phyloP scores from a whole-genome alignment of 2,329 filamentous ascomycete species.

The Ascochyta viciae-villosae region DNA sequence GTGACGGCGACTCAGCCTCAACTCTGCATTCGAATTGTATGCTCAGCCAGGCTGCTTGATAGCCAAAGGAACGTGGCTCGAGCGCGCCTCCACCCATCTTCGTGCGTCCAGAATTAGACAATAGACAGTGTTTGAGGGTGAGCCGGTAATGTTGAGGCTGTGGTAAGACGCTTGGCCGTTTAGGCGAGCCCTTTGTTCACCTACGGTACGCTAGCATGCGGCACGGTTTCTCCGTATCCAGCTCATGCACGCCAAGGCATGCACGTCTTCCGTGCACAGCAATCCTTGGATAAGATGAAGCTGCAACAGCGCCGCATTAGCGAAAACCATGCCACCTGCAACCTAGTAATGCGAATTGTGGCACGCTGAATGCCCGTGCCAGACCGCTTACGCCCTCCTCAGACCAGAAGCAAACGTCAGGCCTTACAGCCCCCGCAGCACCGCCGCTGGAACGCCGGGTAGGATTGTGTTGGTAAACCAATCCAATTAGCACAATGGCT shows the following conservation, averaged over 20 bases:
- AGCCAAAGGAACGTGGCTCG: slow-evolving; percentile 18
- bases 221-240: slow-evolving; percentile 16
- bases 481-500: slow-evolving; percentile 9
- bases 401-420: slow-evolving; percentile 14
- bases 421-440: slow-evolving; percentile 17
- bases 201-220: slow-evolving; percentile 15
- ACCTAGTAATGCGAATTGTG: slow-evolving; percentile 14
- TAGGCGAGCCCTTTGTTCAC: slow-evolving; percentile 18
- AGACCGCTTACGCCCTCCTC: slow-evolving; percentile 12
- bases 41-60: slow-evolving; percentile 19
- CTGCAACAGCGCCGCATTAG: slow-evolving; percentile 6
- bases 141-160: slow-evolving; percentile 19
- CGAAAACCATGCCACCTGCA: neutral
- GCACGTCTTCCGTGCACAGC: slow-evolving; percentile 12
- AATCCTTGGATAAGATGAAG: slow-evolving; percentile 6
- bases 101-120: slow-evolving; percentile 27
- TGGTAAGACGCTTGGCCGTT: slow-evolving; percentile 15
- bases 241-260: slow-evolving; percentile 24
- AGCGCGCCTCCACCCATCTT: slow-evolving; percentile 12
- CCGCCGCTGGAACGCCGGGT: slow-evolving; percentile 14
- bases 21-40: slow-evolving; percentile 18
- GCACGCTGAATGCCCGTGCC: slow-evolving; percentile 23
- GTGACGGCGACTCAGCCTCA: slow-evolving; percentile 13
- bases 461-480: slow-evolving; percentile 13
- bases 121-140: slow-evolving; percentile 23